Conservation (phyloP, 179 eudicot genomes). For the Drosera spatulata region DNA sequence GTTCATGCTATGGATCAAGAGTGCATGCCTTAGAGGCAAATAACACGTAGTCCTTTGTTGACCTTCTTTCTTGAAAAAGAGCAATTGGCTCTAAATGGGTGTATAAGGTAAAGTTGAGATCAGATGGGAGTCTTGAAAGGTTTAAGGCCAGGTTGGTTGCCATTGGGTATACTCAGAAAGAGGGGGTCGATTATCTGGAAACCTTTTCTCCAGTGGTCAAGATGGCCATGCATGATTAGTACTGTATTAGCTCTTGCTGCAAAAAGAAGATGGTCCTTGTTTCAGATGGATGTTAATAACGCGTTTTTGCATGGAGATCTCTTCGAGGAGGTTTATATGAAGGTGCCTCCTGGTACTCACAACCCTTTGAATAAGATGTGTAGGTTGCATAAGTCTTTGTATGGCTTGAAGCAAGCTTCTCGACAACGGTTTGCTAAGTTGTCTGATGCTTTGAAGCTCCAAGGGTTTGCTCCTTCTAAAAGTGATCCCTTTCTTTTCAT, state of each 20-base stretch:
- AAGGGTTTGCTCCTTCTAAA: not conserved
- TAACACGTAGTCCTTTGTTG: not conserved
- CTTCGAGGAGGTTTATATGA: slow-evolving; percentile 4
- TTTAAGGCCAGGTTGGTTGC: not conserved
- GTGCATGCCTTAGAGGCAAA: not conserved
- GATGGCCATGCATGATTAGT: not conserved
- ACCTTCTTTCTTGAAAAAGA: not conserved
- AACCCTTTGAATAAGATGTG: too few species aligned
- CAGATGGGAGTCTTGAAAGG: not conserved
- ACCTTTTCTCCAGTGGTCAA: not conserved
- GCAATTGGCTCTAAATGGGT: not conserved
- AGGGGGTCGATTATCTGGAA: not conserved
- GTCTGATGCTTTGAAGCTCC: not conserved
- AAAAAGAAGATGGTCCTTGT: not conserved
- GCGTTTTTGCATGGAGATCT: not conserved
- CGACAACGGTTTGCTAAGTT: slow-evolving; percentile 4
- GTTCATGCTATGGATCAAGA: not conserved
- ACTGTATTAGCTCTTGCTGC: not conserved
- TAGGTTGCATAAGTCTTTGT: not conserved
- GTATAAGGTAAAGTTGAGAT: not conserved
- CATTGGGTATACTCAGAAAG: not conserved
- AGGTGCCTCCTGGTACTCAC: not conserved
- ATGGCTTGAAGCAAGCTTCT: slow-evolving; percentile 1
- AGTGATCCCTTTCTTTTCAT: slow-evolving; percentile 4
- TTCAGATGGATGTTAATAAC: not conserved